Conservation (phyloP, 805 yeast genomes). For the Kurtzmaniella cleridarum region DNA sequence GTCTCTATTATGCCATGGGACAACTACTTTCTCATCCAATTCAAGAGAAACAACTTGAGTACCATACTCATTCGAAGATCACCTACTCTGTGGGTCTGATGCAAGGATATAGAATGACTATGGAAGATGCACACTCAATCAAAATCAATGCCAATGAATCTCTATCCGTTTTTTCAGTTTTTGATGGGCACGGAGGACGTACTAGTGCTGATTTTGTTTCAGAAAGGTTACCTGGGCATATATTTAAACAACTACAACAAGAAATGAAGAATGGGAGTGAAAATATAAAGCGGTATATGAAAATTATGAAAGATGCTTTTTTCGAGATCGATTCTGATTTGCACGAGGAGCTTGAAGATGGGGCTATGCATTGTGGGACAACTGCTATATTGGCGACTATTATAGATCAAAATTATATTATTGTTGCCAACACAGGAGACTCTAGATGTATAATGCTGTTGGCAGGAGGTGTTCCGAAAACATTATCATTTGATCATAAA, state of each 20-base stretch:
- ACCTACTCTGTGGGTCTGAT: conserved; percentile 65
- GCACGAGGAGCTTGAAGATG: conserved; percentile 13
- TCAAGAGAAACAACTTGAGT: conserved; percentile 58
- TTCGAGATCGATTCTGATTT: conserved; percentile 33
- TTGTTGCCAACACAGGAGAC: conserved; percentile 72
- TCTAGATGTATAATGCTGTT: conserved; percentile 59
- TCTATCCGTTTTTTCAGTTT: conserved; percentile 58
- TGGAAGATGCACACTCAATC: conserved; percentile 72
- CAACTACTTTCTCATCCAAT: conserved; percentile 70
- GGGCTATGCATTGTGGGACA: conserved; percentile 34
- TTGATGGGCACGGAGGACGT: conserved; percentile 81
- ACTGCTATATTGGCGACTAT: conserved; percentile 33
- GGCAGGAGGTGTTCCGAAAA: conserved; percentile 55
- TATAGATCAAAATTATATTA: conserved; percentile 32
- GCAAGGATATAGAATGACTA: conserved; percentile 72
- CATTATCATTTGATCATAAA: conserved; percentile 40
- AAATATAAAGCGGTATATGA: conserved; percentile 10
- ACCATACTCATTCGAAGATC: conserved; percentile 38
- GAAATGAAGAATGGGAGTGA: conserved; percentile 3
- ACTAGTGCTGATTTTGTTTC: conserved; percentile 53
- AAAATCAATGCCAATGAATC: conserved; percentile 39
- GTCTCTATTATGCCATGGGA: conserved; percentile 45
- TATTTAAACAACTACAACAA: conserved; percentile 24
- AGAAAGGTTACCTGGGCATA: conserved; percentile 30
- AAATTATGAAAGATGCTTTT: conserved; percentile 26